Evolutionary conservation across 108 stramenopile genomes (phyloP).

Genomic region (Pseudonitzschia multiseries): DNA sequence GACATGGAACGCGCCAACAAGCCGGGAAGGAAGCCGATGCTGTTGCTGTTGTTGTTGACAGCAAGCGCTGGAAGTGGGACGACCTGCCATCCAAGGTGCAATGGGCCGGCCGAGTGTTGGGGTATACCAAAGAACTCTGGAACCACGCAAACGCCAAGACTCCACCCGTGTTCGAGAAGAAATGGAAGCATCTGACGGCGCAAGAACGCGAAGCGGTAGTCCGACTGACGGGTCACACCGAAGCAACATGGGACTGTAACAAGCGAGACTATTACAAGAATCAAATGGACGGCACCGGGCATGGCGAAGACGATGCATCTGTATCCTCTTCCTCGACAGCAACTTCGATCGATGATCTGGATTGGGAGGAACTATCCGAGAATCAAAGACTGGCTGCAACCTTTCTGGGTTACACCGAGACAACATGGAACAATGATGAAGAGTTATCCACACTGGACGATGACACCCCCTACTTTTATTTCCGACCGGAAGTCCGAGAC

Average conservation of each 20-base stretch:
- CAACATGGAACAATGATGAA: slow-evolving; percentile 41
- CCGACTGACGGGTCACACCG: neutral
- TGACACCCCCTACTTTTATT: slow-evolving; percentile 30
- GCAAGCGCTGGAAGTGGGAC: neutral
- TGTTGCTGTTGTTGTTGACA: too few relatives aligned
- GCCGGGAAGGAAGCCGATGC: too few relatives aligned
- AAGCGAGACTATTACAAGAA: too few relatives aligned
- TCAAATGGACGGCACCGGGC: neutral
- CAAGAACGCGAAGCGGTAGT: slow-evolving; percentile 14
- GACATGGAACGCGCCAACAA: too few relatives aligned
- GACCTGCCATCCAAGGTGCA: slow-evolving; percentile 15
- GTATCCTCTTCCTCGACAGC: neutral
- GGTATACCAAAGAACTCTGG: slow-evolving; percentile 46
- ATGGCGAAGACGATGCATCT: neutral
- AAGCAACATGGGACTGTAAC: neutral
- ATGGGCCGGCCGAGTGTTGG: slow-evolving; percentile 33
- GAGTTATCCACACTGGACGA: too few relatives aligned
- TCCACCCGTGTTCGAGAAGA: slow-evolving; percentile 7
- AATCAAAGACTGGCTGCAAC: slow-evolving; percentile 44
- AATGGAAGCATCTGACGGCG: neutral
- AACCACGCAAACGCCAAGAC: slow-evolving; percentile 10
- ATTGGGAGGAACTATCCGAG: slow-evolving; percentile 46
- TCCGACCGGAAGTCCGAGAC: slow-evolving; percentile 35
- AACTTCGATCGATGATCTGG: slow-evolving; percentile 19
- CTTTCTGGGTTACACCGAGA: slow-evolving; percentile 40